Evolutionary conservation across 306 rosid species (phyloP).

Genomic region (Prunus mongolica): DNA sequence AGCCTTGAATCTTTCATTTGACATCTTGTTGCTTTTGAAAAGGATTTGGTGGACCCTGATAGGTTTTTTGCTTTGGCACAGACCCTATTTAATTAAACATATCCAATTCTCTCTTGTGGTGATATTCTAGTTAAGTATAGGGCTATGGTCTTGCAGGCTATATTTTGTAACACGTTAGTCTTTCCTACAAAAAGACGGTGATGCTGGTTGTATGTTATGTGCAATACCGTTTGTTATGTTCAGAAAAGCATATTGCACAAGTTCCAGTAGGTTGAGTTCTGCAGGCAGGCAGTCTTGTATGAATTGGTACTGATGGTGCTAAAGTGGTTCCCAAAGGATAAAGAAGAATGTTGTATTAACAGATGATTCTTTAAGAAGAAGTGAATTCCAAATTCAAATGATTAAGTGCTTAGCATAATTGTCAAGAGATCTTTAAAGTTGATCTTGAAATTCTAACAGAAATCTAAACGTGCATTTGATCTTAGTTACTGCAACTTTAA

Average conservation of each 20-base stretch:
- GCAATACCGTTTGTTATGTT: not conserved
- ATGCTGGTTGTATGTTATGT: not conserved
- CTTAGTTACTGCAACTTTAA: not conserved
- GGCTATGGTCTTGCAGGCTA: not conserved
- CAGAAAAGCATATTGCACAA: not conserved
- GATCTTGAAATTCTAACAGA: not conserved
- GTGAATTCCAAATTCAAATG: not conserved
- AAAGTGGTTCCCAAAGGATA: not conserved
- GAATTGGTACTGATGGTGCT: not conserved
- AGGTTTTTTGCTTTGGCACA: not conserved
- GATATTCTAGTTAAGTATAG: not conserved
- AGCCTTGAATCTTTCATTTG: not conserved
- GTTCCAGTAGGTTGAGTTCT: not conserved
- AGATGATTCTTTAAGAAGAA: not conserved
- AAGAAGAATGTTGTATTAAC: not conserved
- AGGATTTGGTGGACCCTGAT: slow-evolving; percentile 11
- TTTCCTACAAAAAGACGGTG: not conserved
- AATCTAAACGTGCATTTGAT: not conserved
- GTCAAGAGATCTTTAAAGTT: not conserved
- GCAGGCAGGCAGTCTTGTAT: not conserved
- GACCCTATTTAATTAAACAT: not conserved
- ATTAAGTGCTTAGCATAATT: not conserved
- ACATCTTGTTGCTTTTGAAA: not conserved
- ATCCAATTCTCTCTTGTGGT: not conserved
- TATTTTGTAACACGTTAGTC: not conserved